Percentiles rank a stretch among this genome's conserved stretches.
These are phyloP conservation scores for Neofusicoccum sp. DNA, from an alignment of 2,329 filamentous ascomycete genomes.

Conservation along the genomic window DNA sequence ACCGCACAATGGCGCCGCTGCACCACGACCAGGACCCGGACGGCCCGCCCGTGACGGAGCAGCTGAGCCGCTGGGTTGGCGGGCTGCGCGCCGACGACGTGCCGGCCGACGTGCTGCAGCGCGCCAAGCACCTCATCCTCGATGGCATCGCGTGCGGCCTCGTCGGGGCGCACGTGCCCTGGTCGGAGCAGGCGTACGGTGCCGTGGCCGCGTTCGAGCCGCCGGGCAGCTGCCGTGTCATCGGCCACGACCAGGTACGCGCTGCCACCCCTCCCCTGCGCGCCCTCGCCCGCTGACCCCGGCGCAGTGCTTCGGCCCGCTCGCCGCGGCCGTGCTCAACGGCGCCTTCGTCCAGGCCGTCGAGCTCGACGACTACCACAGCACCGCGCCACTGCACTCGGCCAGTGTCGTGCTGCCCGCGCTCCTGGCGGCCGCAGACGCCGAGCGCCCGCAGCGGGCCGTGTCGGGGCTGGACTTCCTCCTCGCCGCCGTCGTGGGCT, in stretches of 20 bases:
- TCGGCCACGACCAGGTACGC: slow-evolving; percentile 9
- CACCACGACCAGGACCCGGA: no score
- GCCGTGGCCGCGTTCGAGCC: slow-evolving; percentile 21
- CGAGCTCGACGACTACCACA: slow-evolving; percentile 48
- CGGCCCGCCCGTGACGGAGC: no score
- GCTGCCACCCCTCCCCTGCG: no score
- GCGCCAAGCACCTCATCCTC: slow-evolving; percentile 45
- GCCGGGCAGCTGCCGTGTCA: background rate
- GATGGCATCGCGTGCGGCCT: slow-evolving; percentile 45
- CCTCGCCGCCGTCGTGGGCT: slow-evolving; percentile 39
- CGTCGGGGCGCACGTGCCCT: slow-evolving; percentile 42
- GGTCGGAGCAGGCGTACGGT: slow-evolving; percentile 40
- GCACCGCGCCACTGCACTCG: slow-evolving; percentile 41
- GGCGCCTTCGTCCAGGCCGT: slow-evolving; percentile 45
- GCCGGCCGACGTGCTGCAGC: slow-evolving; percentile 30
- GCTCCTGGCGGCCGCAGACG: slow-evolving; percentile 38
- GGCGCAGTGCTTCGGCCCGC: slow-evolving; percentile 22
- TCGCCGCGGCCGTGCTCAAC: slow-evolving; percentile 44
- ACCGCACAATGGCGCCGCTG: no score
- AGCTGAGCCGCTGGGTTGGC: slow-evolving; percentile 3
- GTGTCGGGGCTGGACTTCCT: slow-evolving; percentile 32
- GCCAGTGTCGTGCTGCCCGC: slow-evolving; percentile 40
- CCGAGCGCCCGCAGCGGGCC: background rate
- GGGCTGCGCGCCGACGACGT: slow-evolving; percentile 24
- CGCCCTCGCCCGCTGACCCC: no score